A percentile compares a stretch with the other conserved stretches of the same genome.
Evolutionary conservation across 106 monocot species (phyloP).

Genomic region (Chionographis japonica): DNA sequence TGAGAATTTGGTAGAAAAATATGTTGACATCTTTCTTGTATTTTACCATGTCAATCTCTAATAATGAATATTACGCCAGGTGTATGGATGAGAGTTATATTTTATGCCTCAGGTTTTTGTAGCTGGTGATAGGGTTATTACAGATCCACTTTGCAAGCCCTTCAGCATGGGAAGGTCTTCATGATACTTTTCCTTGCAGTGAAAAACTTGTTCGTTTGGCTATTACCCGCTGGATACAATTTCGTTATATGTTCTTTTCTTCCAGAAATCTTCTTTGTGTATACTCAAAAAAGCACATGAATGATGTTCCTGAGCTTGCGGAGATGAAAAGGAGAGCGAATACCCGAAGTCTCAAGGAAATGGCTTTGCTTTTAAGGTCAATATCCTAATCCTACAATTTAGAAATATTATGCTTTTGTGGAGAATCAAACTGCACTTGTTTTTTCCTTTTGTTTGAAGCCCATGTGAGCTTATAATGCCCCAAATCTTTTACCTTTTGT

Average conservation of each 20-base stretch:
- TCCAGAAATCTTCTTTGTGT: conserved; percentile 90
- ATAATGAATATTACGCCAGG: conserved; percentile 8
- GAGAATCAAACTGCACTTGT: no score
- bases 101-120: conserved; percentile 41
- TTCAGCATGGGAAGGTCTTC: conserved; percentile 80
- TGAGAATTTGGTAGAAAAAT: conserved; percentile 57
- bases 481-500: no score
- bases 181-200: conserved; percentile 3
- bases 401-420: no score
- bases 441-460: no score
- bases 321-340: conserved; percentile 89
- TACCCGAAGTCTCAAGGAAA: conserved; percentile 80
- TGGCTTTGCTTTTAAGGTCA: conserved; percentile 76
- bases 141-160: conserved; percentile 78
- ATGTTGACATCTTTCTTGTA: not conserved
- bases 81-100: conserved; percentile 11
- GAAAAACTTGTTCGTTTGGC: not conserved
- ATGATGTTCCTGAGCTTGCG: conserved; percentile 74
- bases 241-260: conserved; percentile 3
- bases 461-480: no score
- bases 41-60: conserved; percentile 5
- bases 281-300: conserved; percentile 95
- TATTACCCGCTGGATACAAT: not conserved
- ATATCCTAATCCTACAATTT: no score
- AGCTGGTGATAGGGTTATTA: conserved; percentile 72